Evolutionary conservation across 352 stramenopile genomes (phyloP), one percentile per base, ranked within the genome.

Genomic region (Phytophthora capsici): DNA sequence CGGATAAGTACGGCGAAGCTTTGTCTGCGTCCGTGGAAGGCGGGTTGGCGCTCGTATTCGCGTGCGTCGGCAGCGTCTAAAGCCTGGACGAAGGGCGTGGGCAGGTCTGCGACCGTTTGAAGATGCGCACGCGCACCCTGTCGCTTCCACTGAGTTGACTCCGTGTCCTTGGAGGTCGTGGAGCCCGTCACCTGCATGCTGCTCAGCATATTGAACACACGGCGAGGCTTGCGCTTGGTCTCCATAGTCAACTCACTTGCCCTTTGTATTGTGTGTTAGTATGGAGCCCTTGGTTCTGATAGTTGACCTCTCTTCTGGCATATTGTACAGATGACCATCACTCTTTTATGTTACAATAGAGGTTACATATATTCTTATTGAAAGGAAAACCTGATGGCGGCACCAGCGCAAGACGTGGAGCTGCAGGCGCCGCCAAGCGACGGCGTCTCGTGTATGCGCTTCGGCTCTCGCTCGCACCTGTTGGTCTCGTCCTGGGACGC

Each of bases 401-500:
- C 47, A 34, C 28, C 28, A 34, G 28, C 28, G 14, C 34, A 41
- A 5, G 73, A 88, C 38, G 54, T 75, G 25, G 83, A 91, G 68
- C 73, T 94, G 54, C 74, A 78, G 40, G 83, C 86, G 51, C 83
- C 89, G 46, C 89, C 91, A 23, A 87, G 78, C 46, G 91, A 97
- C 69, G 88, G 88, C 59, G 87, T 97, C 40, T 90, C 86, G 30
- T 83, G 79, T 57, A 46, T 97, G 50, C 88, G 86, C 66, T 97
- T 96, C 71, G 78, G 84, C 17, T 49, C 72, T 37, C 73, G 72
- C 34, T 71, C 79, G 26, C 69, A 90, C 6, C 73, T 97, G 20
- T 66, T 96, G 2, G 80, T 87, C 8, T 72, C 76, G 6, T 96
- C 89, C 0, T 97, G 91, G 91, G 89, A 97, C 55, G 69, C 71